These are phyloP conservation scores for Podospora pseudopauciseta DNA, from an alignment of 495 filamentous ascomycete species.

Conservation along the genomic window DNA sequence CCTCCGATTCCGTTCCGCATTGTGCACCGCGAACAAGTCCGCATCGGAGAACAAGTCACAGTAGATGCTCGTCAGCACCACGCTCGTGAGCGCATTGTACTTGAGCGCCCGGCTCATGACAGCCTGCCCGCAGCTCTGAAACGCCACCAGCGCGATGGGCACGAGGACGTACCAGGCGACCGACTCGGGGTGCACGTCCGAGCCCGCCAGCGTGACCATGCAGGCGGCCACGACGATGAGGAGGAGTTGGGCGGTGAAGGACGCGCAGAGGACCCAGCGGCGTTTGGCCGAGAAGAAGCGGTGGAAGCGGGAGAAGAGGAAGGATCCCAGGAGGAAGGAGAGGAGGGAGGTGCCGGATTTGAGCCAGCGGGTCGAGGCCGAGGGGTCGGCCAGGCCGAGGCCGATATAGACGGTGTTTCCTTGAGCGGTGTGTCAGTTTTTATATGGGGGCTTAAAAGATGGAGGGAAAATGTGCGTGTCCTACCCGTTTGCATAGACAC, in stretches of 20 bases:
- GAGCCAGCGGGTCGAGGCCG: slow-evolving; percentile 56
- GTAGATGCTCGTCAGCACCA: slow-evolving; percentile 69
- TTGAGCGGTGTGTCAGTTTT: slow-evolving; percentile 11
- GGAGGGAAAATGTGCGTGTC: not conserved
- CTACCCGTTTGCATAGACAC: slow-evolving; percentile 74
- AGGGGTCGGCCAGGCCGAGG: slow-evolving; percentile 57
- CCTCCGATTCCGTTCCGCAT: slow-evolving; percentile 58
- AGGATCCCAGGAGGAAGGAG: slow-evolving; percentile 65
- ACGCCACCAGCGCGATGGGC: slow-evolving; percentile 61
- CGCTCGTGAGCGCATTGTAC: slow-evolving; percentile 60
- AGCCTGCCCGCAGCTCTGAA: slow-evolving; percentile 68
- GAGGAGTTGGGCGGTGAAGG: slow-evolving; percentile 54
- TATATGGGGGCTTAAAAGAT: not conserved
- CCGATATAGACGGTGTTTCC: slow-evolving; percentile 72
- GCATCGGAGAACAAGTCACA: slow-evolving; percentile 66
- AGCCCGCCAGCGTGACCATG: slow-evolving; percentile 49
- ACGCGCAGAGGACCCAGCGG: slow-evolving; percentile 60
- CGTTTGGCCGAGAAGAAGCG: slow-evolving; percentile 50
- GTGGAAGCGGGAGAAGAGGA: slow-evolving; percentile 62
- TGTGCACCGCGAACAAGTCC: slow-evolving; percentile 48
- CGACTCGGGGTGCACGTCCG: slow-evolving; percentile 36
- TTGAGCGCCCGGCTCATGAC: slow-evolving; percentile 63
- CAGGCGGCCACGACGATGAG: slow-evolving; percentile 55
- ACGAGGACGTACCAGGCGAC: slow-evolving; percentile 56
- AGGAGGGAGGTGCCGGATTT: slow-evolving; percentile 61